Evolutionary conservation across 108 stramenopile genomes (phyloP).

Genomic region (Nitzschia putrida): DNA sequence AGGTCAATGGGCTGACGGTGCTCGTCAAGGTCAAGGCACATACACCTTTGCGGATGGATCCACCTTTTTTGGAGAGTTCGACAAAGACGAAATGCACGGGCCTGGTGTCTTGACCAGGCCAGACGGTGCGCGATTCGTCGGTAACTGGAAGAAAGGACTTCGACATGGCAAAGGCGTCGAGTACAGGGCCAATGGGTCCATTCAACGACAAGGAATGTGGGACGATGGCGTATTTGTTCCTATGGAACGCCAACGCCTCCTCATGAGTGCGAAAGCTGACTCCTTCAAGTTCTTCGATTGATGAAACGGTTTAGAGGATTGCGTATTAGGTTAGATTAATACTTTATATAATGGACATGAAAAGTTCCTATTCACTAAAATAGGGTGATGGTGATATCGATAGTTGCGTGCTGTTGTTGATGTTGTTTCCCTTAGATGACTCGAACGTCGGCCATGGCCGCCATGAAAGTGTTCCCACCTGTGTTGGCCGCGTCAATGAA

Average conservation of each 20-base stretch:
- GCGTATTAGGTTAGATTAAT: too few relatives aligned
- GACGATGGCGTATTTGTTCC: constrained; percentile 18
- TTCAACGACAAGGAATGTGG: constrained; percentile 27
- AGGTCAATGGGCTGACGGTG: constrained; percentile 20
- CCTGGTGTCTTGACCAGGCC: constrained; percentile 39
- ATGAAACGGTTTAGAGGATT: too few relatives aligned
- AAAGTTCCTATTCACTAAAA: too few relatives aligned
- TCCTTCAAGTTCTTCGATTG: too few relatives aligned
- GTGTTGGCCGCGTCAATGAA: not conserved
- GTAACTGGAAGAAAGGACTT: constrained; percentile 47
- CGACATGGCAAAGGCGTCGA: constrained; percentile 42
- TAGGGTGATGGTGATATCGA: too few relatives aligned
- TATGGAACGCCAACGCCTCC: too few relatives aligned
- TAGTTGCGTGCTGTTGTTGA: too few relatives aligned
- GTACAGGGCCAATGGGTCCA: not conserved
- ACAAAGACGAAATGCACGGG: constrained; percentile 35
- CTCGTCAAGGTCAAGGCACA: constrained; percentile 35
- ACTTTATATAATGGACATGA: too few relatives aligned
- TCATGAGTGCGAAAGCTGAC: too few relatives aligned
- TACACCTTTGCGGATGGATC: constrained; percentile 33
- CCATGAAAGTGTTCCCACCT: not conserved
- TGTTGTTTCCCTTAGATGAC: too few relatives aligned
- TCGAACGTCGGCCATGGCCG: not conserved
- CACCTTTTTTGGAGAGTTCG: constrained; percentile 38
- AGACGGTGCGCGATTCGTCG: constrained; percentile 37